A percentile compares a stretch with the other conserved stretches of the same genome.
phyloP scores from a whole-genome alignment of 768 basidiomycete species.

The Clathrus columnatus region DNA sequence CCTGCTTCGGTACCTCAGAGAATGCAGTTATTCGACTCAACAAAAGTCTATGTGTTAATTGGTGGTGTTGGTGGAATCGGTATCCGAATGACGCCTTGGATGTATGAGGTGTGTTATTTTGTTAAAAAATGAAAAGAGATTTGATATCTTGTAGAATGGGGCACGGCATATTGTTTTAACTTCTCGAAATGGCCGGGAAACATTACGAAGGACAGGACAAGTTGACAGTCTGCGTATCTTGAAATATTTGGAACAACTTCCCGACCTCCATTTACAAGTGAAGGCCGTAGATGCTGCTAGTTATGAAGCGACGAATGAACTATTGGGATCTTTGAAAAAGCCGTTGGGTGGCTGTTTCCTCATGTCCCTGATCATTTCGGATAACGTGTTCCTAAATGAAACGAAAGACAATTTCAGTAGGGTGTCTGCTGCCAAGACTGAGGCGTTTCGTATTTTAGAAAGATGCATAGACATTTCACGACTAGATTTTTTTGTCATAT shows the following conservation, averaged over 20 bases:
- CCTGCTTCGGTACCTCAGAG: neutral
- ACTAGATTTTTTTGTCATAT: slow-evolving; percentile 16
- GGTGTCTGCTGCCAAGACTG: slow-evolving; percentile 4
- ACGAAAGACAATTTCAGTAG: slow-evolving; percentile 12
- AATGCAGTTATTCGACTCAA: slow-evolving; percentile 21
- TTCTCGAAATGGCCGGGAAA: slow-evolving; percentile 11
- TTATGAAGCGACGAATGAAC: neutral
- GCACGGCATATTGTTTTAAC: slow-evolving; percentile 16
- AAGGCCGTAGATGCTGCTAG: neutral
- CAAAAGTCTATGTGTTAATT: slow-evolving; percentile 28
- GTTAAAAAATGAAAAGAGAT: neutral
- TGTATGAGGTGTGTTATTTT: slow-evolving; percentile 22
- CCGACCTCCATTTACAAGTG: slow-evolving; percentile 6
- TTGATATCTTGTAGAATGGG: slow-evolving; percentile 10
- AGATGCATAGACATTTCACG: slow-evolving; percentile 2
- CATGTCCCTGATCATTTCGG: slow-evolving; percentile 9
- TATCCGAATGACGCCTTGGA: slow-evolving; percentile 29
- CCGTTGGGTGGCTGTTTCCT: slow-evolving; percentile 16
- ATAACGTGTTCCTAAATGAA: slow-evolving; percentile 12
- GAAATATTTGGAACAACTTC: slow-evolving; percentile 9
- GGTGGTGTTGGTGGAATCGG: slow-evolving; percentile 33
- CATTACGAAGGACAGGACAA: slow-evolving; percentile 3
- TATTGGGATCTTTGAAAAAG: neutral
- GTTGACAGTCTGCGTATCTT: slow-evolving; percentile 4
- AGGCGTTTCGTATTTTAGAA: slow-evolving; percentile 9